A percentile compares a stretch with the other conserved stretches of the same genome.
These are phyloP conservation scores for Aureobasidium vineae DNA, from an alignment of 2,329 filamentous ascomycete genomes.

Conservation along the genomic window DNA sequence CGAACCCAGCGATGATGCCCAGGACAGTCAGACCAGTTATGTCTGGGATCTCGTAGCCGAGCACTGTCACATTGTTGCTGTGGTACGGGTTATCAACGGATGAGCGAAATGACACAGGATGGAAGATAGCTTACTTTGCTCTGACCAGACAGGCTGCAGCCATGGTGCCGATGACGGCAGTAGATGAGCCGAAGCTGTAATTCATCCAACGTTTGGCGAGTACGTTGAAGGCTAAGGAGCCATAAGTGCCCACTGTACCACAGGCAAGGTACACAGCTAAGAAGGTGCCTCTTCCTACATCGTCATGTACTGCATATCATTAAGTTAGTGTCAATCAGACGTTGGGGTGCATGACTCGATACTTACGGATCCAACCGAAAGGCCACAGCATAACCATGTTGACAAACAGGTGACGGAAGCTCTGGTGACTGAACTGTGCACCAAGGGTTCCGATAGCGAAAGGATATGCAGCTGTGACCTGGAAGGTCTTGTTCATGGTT, in stretches of 20 bases:
- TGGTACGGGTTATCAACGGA: slow-evolving; percentile 19
- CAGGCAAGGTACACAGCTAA: slow-evolving; percentile 63
- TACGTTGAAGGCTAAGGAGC: slow-evolving; percentile 54
- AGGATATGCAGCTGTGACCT: slow-evolving; percentile 64
- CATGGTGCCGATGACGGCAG: slow-evolving; percentile 60
- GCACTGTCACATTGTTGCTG: slow-evolving; percentile 33
- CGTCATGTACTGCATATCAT: slow-evolving; percentile 58
- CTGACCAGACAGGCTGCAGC: slow-evolving; percentile 55
- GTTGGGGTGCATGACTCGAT: not conserved
- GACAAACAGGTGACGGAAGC: slow-evolving; percentile 56
- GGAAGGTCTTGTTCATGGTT: slow-evolving; percentile 66
- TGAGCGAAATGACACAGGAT: not conserved
- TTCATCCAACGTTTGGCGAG: slow-evolving; percentile 45
- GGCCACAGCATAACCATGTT: slow-evolving; percentile 68
- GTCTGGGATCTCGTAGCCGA: slow-evolving; percentile 36
- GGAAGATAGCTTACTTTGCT: slow-evolving; percentile 20
- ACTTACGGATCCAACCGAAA: slow-evolving; percentile 58
- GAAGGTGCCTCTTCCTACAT: slow-evolving; percentile 67
- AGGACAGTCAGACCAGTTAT: slow-evolving; percentile 42
- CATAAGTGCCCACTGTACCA: slow-evolving; percentile 59
- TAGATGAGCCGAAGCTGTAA: slow-evolving; percentile 66
- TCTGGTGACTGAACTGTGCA: slow-evolving; percentile 68
- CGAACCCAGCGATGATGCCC: slow-evolving; percentile 36
- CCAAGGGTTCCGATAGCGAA: slow-evolving; percentile 61
- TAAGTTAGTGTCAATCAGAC: not conserved